phyloP scores from a whole-genome alignment of 2,329 filamentous ascomycete genomes.

The Ophiostoma perfectum region DNA sequence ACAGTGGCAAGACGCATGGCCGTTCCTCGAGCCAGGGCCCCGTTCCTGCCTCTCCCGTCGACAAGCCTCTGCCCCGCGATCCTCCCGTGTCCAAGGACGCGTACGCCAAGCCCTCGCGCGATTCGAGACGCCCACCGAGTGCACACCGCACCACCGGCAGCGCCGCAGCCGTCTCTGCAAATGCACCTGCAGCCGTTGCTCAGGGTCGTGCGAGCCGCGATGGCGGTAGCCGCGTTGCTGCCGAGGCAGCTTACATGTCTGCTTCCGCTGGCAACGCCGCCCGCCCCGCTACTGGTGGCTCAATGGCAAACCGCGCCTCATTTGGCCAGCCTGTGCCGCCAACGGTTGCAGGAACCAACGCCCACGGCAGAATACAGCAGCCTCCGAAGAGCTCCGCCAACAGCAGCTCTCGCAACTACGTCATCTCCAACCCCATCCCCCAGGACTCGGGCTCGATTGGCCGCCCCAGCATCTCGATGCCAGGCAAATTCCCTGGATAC shows the following conservation, averaged over 20 bases:
- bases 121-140: slow-evolving; percentile 43
- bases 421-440: slow-evolving; percentile 62
- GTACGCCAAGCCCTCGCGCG: slow-evolving; percentile 36
- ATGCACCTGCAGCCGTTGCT: slow-evolving; percentile 32
- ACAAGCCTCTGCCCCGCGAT: slow-evolving; percentile 58
- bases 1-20: slow-evolving; percentile 42
- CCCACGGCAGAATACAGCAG: slow-evolving; percentile 83
- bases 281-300: slow-evolving; percentile 75
- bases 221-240: slow-evolving; percentile 30
- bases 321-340: slow-evolving; percentile 88
- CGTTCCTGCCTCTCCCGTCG: slow-evolving; percentile 40
- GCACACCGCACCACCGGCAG: slow-evolving; percentile 43
- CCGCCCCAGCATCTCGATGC: slow-evolving; percentile 56
- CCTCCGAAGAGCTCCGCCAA: slow-evolving; percentile 44
- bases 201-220: slow-evolving; percentile 37
- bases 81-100: slow-evolving; percentile 45
- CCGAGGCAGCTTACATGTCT: slow-evolving; percentile 51
- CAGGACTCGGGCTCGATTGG: slow-evolving; percentile 51
- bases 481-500: slow-evolving; percentile 46
- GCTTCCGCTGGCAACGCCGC: slow-evolving; percentile 37
- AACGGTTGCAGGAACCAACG: slow-evolving; percentile 80
- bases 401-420: slow-evolving; percentile 55
- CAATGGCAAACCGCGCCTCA: slow-evolving; percentile 63
- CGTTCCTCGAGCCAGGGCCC: slow-evolving; percentile 52
- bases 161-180: slow-evolving; percentile 24